Conservation (phyloP, 2,329 filamentous ascomycete species). For the Hypoxylon sp. region DNA sequence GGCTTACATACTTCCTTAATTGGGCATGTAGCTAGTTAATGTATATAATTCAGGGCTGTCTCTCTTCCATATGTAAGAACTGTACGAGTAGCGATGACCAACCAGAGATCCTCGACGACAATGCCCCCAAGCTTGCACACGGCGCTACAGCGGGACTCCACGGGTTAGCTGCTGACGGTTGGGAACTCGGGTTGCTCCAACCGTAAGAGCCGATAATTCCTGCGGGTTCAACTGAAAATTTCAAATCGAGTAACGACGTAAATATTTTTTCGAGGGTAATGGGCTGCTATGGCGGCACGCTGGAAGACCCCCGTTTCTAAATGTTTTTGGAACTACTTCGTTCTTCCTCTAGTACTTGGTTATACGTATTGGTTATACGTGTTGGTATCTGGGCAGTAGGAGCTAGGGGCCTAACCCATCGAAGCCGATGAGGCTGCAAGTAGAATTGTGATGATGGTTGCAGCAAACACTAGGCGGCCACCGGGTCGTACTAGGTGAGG, state of each 20-base stretch:
- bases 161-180: constrained; percentile 9
- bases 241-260: constrained; percentile 21
- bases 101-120: neutral
- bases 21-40: neutral
- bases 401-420: constrained; percentile 15
- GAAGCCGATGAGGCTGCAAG: constrained; percentile 37
- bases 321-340: constrained; percentile 14
- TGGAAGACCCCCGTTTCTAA: constrained; percentile 18
- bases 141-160: neutral
- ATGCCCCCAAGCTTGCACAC: constrained; percentile 4
- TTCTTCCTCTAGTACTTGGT: constrained; percentile 15
- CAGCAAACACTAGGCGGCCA: constrained; percentile 16
- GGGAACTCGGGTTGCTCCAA: constrained; percentile 14
- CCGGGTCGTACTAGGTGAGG: constrained; percentile 35
- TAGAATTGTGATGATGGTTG: constrained; percentile 29
- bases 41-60: neutral
- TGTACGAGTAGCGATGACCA: neutral
- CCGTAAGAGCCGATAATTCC: constrained; percentile 15
- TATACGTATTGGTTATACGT: no score
- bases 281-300: constrained; percentile 29
- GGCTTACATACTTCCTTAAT: neutral
- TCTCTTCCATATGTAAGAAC: neutral
- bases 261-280: constrained; percentile 13
- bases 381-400: neutral
- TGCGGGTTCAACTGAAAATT: constrained; percentile 16